Percentiles rank a stretch among this genome's conserved stretches.
Conservation (phyloP, 78 protist species). For the Dictyostelium brefeldianum region DNA sequence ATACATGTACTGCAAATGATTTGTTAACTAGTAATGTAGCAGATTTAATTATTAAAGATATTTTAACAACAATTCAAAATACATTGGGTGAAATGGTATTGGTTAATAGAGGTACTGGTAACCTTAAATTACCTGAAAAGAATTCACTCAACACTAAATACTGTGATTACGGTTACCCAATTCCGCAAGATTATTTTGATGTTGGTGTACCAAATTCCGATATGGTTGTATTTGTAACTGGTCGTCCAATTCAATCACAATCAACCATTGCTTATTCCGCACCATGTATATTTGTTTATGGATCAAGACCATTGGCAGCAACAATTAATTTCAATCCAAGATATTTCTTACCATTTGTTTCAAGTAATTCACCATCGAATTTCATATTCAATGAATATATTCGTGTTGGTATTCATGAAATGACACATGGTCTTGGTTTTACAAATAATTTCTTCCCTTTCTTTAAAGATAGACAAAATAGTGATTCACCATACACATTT, state of each 20-base stretch:
- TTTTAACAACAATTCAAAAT: slow-evolving; percentile 1
- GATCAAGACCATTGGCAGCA: slow-evolving; percentile 20
- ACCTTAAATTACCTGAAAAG: not conserved
- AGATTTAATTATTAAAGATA: not conserved
- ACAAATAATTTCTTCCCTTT: not conserved
- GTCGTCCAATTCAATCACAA: not conserved
- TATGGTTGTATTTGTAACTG: slow-evolving; percentile 7
- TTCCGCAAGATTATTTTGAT: not conserved
- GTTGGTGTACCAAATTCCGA: slow-evolving; percentile 10
- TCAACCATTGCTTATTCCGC: slow-evolving; percentile 16
- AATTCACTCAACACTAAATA: too few relatives aligned
- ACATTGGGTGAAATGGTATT: not conserved
- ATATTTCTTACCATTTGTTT: slow-evolving; percentile 12
- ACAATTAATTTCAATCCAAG: slow-evolving; percentile 39
- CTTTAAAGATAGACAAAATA: not conserved
- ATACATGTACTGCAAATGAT: slow-evolving; percentile 19
- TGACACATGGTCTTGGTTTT: slow-evolving; percentile 72
- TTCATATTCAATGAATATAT: slow-evolving; percentile 22
- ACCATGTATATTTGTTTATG: not conserved
- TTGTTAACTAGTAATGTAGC: not conserved
- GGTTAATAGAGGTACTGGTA: not conserved
- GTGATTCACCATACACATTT: not conserved
- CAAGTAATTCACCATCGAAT: not conserved
- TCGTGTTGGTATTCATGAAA: slow-evolving; percentile 76
- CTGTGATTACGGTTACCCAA: not conserved